Base-by-base conservation (phyloP, 2,329 filamentous ascomycete species). In the Diaporthe ampelina region DNA sequence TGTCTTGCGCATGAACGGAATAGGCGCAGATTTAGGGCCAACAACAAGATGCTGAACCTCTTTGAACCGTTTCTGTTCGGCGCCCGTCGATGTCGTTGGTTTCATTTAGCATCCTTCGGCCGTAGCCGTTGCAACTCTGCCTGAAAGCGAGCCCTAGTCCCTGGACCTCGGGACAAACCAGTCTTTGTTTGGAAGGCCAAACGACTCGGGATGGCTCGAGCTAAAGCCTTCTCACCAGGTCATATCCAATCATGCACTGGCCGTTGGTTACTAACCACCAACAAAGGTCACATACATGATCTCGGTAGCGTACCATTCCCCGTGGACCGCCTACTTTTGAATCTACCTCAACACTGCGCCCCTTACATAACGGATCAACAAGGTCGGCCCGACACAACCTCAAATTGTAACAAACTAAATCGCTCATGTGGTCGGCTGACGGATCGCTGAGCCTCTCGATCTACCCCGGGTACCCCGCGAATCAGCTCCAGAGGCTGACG, bases 321-420 rank as follows among this genome's bases (percentile, higher is more conserved):
- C 11, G 15, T 45, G 5, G 15, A 15, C 15, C 11, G 8, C 4
- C n/a, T 9, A 1, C 10, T 4, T 48, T 7, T 48, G 45, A 9
- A 7, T 29, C 2, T 7, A 7, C 21, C 11, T 50, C 29, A 13
- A n/a, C 11, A 24, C 61, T 67, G 11, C 63, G 63, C 63, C 63
- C 21, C 63, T 67, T 67, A 67, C 63, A 26, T 67, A 52, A 67
- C n/a, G 11, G 45, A 65, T 48, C 59, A 17, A 29, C 59, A 8
- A 32, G 17, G 8, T 29, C 59, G 26, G 59, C 26, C 59, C 24
- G 26, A 32, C 24, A 65, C 21, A 19, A 21, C 37, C 4, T 40
- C 40, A 26, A 4, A 45, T 19, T 3, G 37, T 26, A 24, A 61
- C 15, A 5, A 9, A 45, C 59, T 45, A 26, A 48, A n/a, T 15